These are phyloP conservation scores for Microdochium paspali DNA, from an alignment of 2,329 filamentous ascomycete genomes.

Conservation along the genomic window DNA sequence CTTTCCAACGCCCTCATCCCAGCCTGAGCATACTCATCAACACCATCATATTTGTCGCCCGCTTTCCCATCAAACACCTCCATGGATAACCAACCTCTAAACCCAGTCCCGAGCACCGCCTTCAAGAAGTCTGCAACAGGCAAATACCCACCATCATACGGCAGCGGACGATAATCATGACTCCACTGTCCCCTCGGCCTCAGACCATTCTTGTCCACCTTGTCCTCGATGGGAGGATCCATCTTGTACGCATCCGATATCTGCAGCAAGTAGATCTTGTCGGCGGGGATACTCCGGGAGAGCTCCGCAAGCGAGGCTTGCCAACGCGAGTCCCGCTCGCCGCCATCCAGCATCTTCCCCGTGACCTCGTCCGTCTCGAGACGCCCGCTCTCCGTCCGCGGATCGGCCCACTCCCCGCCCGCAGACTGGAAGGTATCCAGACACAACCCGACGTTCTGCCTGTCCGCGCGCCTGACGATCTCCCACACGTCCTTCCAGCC, in stretches of 20 bases:
- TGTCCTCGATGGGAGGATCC: conserved; percentile 40
- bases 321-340: conserved; percentile 41
- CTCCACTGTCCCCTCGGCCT: conserved; percentile 61
- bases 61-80: conserved; percentile 59
- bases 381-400: conserved; percentile 51
- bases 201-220: conserved; percentile 39
- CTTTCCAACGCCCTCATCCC: conserved; percentile 37
- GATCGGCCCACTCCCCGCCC: conserved; percentile 65
- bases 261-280: conserved; percentile 68
- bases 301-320: conserved; percentile 46
- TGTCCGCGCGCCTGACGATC: conserved; percentile 52
- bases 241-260: conserved; percentile 66
- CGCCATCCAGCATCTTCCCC: no score
- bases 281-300: conserved; percentile 43
- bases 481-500: conserved; percentile 62
- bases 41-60: conserved; percentile 33
- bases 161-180: conserved; percentile 58
- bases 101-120: conserved; percentile 60
- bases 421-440: conserved; percentile 72
- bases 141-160: conserved; percentile 62
- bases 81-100: conserved; percentile 56
- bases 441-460: conserved; percentile 62
- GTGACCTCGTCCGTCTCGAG: conserved; percentile 32
- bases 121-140: conserved; percentile 55
- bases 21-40: conserved; percentile 36